Conservation (phyloP, 2,329 filamentous ascomycete genomes). For the Fusarium denticulatum region DNA sequence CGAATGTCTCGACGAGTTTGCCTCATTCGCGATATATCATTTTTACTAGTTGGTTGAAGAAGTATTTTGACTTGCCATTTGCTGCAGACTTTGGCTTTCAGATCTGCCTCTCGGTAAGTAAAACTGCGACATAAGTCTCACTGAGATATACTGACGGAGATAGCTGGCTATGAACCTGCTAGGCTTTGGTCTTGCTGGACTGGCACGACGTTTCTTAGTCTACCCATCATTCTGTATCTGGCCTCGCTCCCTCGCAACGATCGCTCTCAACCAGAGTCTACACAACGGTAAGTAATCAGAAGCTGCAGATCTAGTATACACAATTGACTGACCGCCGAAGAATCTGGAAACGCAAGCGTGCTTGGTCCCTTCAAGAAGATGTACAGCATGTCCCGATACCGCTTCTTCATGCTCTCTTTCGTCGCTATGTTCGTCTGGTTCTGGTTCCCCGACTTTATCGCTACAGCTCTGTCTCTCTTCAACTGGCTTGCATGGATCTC, state of each 20-base stretch:
- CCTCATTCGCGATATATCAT: conserved; percentile 37
- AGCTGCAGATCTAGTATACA: fast-evolving
- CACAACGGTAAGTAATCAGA: conserved; percentile 19
- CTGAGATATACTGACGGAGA: fast-evolving
- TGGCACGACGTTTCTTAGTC: conserved; percentile 60
- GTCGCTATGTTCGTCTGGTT: conserved; percentile 38
- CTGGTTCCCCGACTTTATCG: conserved; percentile 39
- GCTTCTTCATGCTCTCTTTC: conserved; percentile 34
- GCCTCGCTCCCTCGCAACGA: conserved; percentile 48
- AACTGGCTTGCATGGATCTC: conserved; percentile 67
- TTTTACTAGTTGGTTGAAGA: conserved; percentile 37
- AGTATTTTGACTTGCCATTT: conserved; percentile 38
- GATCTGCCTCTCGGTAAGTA: conserved; percentile 26
- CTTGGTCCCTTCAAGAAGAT: conserved; percentile 30
- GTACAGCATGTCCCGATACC: conserved; percentile 34
- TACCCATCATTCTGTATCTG: conserved; percentile 52
- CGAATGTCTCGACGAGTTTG: conserved; percentile 34
- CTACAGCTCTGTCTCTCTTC: conserved; percentile 49
- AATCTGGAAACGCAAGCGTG: conserved; percentile 13
- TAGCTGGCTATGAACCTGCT: conserved; percentile 51
- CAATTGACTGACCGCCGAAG: background rate
- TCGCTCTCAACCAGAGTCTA: conserved; percentile 36
- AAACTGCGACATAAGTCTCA: fast-evolving
- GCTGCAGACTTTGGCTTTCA: conserved; percentile 50
- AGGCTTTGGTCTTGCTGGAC: conserved; percentile 64